phyloP scores from a whole-genome alignment of 2,329 filamentous ascomycete species.

The Fusarium euwallaceae region DNA sequence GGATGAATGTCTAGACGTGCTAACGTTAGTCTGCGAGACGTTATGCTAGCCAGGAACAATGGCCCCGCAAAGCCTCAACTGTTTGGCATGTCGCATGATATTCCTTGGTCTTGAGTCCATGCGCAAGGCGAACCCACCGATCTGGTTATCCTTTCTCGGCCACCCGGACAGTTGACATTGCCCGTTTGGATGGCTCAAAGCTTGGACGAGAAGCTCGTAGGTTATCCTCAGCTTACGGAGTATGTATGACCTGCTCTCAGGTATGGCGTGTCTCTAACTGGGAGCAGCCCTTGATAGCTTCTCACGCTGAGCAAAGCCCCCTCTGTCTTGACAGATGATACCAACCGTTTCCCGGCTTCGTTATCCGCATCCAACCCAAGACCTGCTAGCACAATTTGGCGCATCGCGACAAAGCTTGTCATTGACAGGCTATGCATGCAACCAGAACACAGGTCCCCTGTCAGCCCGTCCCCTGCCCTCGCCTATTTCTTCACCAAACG shows the following conservation, averaged over 20 bases:
- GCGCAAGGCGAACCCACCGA: slow-evolving; percentile 11
- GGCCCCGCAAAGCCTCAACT: slow-evolving; percentile 17
- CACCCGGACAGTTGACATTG: background rate
- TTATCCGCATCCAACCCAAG: slow-evolving; percentile 12
- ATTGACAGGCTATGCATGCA: slow-evolving; percentile 1
- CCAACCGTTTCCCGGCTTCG: background rate
- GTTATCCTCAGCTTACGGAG: background rate
- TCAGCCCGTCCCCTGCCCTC: slow-evolving; percentile 23
- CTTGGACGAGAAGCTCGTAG: background rate
- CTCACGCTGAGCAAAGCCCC: background rate
- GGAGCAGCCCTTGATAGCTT: background rate
- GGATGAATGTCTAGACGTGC: background rate
- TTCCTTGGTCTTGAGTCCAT: background rate
- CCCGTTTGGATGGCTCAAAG: background rate
- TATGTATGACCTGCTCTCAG: slow-evolving; percentile 14
- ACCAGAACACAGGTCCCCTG: slow-evolving; percentile 26
- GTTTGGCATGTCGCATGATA: slow-evolving; percentile 26
- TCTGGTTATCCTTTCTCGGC: slow-evolving; percentile 16
- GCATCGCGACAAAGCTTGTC: slow-evolving; percentile 9
- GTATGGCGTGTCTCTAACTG: slow-evolving; percentile 14
- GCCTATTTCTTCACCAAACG: slow-evolving; percentile 24
- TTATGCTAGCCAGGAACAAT: slow-evolving; percentile 5
- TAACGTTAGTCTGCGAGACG: background rate
- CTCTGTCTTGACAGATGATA: background rate
- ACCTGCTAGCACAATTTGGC: background rate